Percentiles rank a stretch among this genome's conserved stretches.
phyloP scores from a whole-genome alignment of 2,329 filamentous ascomycete species.

The Aspergillus bombycis region DNA sequence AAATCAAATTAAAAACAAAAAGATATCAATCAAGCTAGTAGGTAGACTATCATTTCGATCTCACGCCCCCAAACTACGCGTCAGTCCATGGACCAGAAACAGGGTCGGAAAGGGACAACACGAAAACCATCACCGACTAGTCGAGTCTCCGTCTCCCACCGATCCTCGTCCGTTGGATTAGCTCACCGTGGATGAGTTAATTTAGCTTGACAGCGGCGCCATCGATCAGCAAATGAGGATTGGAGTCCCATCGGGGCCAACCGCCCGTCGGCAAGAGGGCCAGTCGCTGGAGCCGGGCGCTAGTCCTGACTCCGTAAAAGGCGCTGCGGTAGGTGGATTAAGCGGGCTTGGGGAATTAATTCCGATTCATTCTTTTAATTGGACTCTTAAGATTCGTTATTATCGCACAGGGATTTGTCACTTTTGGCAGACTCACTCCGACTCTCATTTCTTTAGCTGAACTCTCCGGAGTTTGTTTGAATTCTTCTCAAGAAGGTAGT shows the following conservation, averaged over 20 bases:
- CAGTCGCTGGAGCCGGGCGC: slow-evolving; percentile 8
- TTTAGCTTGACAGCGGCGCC: not conserved
- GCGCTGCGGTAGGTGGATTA: slow-evolving; percentile 6
- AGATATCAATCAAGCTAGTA: not conserved
- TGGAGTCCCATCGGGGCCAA: not conserved
- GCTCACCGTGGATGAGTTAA: not conserved
- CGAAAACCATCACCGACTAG: not conserved
- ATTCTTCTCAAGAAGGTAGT: not conserved
- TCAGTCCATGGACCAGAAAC: not conserved
- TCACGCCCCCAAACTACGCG: not conserved
- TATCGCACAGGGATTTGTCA: not conserved
- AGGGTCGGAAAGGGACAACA: not conserved
- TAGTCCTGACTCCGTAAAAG: slow-evolving; percentile 12
- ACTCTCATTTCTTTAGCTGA: no score
- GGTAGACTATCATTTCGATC: not conserved
- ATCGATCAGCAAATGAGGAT: not conserved
- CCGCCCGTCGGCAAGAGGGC: slow-evolving; percentile 10
- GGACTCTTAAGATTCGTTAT: not conserved
- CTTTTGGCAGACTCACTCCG: not conserved
- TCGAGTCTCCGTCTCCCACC: not conserved
- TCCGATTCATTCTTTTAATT: not conserved
- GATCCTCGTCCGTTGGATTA: not conserved
- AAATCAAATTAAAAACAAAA: not conserved
- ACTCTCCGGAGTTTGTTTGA: not conserved
- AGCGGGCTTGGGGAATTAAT: slow-evolving; percentile 5